A percentile compares a stretch with the other conserved stretches of the same genome.
These are phyloP conservation scores for Eutreptiella sp. DNA, from an alignment of 208 protist species.

Conservation along the genomic window DNA sequence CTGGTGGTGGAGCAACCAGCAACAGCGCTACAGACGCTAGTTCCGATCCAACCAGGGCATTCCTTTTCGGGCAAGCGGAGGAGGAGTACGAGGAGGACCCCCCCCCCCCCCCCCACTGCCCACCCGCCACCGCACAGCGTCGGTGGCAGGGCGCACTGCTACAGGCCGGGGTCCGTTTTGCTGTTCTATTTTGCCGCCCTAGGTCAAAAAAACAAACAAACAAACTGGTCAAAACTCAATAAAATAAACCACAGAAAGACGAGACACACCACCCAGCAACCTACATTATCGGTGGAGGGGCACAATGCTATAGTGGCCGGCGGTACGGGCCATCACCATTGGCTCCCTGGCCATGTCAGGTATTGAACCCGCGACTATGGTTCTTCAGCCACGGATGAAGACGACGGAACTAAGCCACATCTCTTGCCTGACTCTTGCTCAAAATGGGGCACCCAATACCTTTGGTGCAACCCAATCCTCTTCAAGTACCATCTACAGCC, in stretches of 20 bases:
- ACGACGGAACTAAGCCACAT: background rate
- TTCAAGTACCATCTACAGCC: no score
- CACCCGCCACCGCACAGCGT: no score
- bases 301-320: background rate
- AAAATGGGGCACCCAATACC: no score
- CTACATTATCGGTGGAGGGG: background rate
- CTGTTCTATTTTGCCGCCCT: background rate
- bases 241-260: slow-evolving; percentile 11
- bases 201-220: slow-evolving; percentile 7
- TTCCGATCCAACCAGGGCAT: slow-evolving; percentile 1
- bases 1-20: background rate
- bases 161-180: background rate
- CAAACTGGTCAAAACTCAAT: slow-evolving; percentile 1
- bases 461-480: no score
- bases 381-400: background rate
- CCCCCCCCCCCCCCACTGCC: background rate
- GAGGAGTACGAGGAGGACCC: background rate
- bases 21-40: background rate
- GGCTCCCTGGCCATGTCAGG: background rate
- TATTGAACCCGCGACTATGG: background rate
- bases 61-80: slow-evolving; percentile 2
- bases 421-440: background rate
- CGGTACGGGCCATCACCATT: background rate
- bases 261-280: background rate
- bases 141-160: no score